Evolutionary conservation across 2,329 filamentous ascomycete species (phyloP).

Genomic region (Fusarium agapanthi): DNA sequence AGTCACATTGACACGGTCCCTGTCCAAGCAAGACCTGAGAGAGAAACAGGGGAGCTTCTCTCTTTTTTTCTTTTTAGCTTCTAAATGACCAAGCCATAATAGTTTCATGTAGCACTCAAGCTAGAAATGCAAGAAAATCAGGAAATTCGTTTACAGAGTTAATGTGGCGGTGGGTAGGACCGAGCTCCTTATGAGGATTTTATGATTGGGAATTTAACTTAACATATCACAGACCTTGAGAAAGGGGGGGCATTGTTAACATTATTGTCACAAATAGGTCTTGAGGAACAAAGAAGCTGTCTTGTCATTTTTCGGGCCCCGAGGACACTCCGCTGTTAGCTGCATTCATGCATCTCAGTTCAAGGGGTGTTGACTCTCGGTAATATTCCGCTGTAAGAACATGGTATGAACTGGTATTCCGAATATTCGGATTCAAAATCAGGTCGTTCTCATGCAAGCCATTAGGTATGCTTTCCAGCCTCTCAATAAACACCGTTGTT

Average conservation of each 20-base stretch:
- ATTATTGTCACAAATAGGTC: neutral
- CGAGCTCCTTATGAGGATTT: neutral
- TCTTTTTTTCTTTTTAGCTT: neutral
- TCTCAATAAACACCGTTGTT: neutral
- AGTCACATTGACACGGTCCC: conserved; percentile 30
- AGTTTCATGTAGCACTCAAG: neutral
- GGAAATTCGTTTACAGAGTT: neutral
- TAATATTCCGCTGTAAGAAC: neutral
- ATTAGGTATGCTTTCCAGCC: neutral
- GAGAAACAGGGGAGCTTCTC: neutral
- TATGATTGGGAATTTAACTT: neutral
- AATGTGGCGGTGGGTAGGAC: neutral
- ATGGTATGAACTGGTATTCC: neutral
- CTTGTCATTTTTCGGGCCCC: neutral
- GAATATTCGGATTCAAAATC: neutral
- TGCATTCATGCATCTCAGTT: neutral
- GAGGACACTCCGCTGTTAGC: neutral
- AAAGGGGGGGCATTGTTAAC: neutral
- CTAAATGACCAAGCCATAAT: conserved; percentile 3
- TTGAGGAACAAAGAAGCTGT: neutral
- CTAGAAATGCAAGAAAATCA: neutral
- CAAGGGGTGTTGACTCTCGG: conserved; percentile 5
- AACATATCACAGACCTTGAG: neutral
- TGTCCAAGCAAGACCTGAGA: neutral
- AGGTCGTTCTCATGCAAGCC: neutral